A percentile compares a stretch with the other conserved stretches of the same genome.
Evolutionary conservation across 2,329 filamentous ascomycete species (phyloP).

Genomic region (Aspergillus ibericus): DNA sequence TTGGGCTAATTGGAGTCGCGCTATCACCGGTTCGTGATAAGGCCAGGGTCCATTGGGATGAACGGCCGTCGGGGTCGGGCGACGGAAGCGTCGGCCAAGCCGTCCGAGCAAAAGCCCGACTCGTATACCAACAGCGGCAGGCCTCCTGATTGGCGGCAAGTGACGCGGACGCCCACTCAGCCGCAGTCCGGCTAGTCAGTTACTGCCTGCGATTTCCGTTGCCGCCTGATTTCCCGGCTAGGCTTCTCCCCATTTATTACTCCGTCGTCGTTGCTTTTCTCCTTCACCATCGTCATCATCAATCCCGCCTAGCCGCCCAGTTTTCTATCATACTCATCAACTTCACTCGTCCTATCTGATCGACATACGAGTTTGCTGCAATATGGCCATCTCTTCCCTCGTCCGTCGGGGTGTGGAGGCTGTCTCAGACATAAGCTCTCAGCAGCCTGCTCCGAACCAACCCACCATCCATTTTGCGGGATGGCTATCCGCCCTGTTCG

Average conservation of each 20-base stretch:
- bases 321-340: slow-evolving; percentile 4
- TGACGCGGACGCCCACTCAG: slow-evolving; percentile 3
- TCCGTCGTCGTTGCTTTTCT: neutral
- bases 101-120: neutral
- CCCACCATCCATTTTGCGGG: slow-evolving; percentile 22
- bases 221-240: neutral
- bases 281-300: neutral
- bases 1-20: neutral
- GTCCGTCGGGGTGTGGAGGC: slow-evolving; percentile 40
- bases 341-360: neutral
- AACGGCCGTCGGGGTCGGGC: neutral
- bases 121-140: neutral
- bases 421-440: slow-evolving; percentile 24
- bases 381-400: slow-evolving; percentile 33
- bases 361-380: neutral
- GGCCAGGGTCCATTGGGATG: neutral
- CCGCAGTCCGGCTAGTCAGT: neutral
- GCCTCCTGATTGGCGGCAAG: neutral
- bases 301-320: slow-evolving; percentile 6
- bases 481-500: slow-evolving; percentile 29
- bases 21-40: neutral
- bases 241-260: slow-evolving; percentile 3
- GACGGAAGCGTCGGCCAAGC: neutral
- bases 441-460: slow-evolving; percentile 20
- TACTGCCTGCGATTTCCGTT: slow-evolving; percentile 9